Evolutionary conservation across 371 early-diverging fungal species (phyloP).

Genomic region (Phascolomyces articulosus): DNA sequence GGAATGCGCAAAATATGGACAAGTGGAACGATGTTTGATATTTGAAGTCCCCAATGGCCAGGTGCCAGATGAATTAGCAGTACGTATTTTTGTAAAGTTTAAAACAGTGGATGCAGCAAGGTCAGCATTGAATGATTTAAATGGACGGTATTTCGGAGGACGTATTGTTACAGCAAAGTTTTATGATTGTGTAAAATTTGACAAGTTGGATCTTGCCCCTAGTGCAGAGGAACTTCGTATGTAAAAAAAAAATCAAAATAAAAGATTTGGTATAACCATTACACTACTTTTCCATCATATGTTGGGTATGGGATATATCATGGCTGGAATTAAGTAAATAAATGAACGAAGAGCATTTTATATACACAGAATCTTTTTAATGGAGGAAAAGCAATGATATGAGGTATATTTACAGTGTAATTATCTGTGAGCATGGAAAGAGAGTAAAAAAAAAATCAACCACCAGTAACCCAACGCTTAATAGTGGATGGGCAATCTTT

Average conservation of each 20-base stretch:
- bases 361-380: too few relatives aligned
- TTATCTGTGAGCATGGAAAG: background rate
- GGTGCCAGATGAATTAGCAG: constrained; percentile 63
- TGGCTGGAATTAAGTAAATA: too few relatives aligned
- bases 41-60: constrained; percentile 63
- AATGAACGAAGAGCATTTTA: background rate
- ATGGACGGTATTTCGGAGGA: constrained; percentile 82
- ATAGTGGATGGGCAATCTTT: constrained; percentile 56
- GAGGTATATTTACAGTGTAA: background rate
- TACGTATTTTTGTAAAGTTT: constrained; percentile 77
- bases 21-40: constrained; percentile 71
- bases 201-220: constrained; percentile 61
- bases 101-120: constrained; percentile 48
- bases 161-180: constrained; percentile 64
- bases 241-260: too few relatives aligned
- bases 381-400: background rate
- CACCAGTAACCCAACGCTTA: constrained; percentile 58
- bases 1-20: constrained; percentile 78
- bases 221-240: constrained; percentile 35
- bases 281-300: too few relatives aligned
- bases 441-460: too few relatives aligned
- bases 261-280: too few relatives aligned
- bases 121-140: constrained; percentile 61
- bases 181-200: constrained; percentile 59
- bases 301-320: too few relatives aligned